Evolutionary conservation across 257 asterid species (phyloP).

Genomic region (Capsicum baccatum): DNA sequence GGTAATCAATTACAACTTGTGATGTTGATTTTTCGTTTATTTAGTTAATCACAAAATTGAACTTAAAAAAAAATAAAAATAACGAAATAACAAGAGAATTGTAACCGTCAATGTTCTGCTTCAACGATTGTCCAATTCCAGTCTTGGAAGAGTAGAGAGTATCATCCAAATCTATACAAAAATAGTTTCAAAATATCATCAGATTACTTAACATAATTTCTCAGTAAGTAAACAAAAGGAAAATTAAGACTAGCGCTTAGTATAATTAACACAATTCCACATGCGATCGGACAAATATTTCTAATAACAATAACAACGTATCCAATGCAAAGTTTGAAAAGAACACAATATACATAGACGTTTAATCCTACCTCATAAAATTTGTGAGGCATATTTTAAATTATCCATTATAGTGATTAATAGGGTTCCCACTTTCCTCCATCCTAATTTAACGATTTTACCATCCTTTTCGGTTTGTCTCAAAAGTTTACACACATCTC

Average conservation of each 20-base stretch:
- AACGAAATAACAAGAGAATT: background rate
- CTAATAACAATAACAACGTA: too few species aligned
- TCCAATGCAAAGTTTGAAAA: too few species aligned
- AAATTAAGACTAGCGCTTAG: background rate
- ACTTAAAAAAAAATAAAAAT: too few species aligned
- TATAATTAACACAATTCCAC: background rate
- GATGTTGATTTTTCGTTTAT: background rate
- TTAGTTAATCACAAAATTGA: background rate
- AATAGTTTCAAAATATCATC: background rate
- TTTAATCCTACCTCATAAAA: too few species aligned
- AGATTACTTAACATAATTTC: background rate
- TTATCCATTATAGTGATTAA: too few species aligned
- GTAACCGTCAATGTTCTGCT: slow-evolving; percentile 79
- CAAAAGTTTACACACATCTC: too few species aligned
- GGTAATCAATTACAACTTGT: background rate
- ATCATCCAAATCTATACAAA: slow-evolving; percentile 76
- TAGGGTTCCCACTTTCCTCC: too few species aligned
- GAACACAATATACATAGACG: too few species aligned
- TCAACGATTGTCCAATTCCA: slow-evolving; percentile 80
- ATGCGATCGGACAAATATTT: background rate
- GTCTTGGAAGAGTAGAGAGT: slow-evolving; percentile 74
- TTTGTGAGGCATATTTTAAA: too few species aligned
- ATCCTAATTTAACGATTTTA: too few species aligned
- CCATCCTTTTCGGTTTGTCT: too few species aligned
- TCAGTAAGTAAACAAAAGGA: background rate